A percentile compares a stretch with the other conserved stretches of the same genome.
phyloP scores from a whole-genome alignment of 352 stramenopile genomes.

The Pythium myriotylum region DNA sequence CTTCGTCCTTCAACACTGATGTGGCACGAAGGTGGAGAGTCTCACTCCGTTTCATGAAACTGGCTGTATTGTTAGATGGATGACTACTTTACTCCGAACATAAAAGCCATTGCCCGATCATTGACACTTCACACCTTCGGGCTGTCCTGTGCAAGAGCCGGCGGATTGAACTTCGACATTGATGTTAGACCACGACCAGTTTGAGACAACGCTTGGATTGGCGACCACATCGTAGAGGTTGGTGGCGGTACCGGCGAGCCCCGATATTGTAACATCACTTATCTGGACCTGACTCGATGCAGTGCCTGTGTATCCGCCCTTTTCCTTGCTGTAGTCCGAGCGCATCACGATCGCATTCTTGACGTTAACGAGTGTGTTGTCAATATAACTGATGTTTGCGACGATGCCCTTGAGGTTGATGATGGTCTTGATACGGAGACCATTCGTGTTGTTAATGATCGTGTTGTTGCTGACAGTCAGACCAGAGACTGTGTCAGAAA shows the following conservation, averaged over 20 bases:
- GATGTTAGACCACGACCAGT: conserved; percentile 22
- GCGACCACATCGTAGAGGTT: conserved; percentile 18
- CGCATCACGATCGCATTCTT: conserved; percentile 40
- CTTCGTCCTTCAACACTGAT: no score
- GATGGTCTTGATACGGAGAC: conserved; percentile 32
- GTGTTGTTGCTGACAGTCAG: no score
- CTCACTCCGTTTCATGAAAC: no score
- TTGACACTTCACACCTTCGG: conserved; percentile 1
- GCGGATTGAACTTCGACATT: conserved; percentile 2
- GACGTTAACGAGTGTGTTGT: conserved; percentile 32
- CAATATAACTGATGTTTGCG: conserved; percentile 25
- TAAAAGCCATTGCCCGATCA: no score
- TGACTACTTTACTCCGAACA: no score
- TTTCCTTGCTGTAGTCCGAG: conserved; percentile 42
- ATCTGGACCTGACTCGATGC: conserved; percentile 2
- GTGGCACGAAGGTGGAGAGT: no score
- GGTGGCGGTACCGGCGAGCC: conserved; percentile 13
- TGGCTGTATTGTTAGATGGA: no score
- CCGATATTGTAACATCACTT: conserved; percentile 3
- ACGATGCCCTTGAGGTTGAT: conserved; percentile 27
- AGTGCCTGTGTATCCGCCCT: conserved; percentile 33
- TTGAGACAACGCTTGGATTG: conserved; percentile 20
- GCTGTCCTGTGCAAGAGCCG: conserved; percentile 8
- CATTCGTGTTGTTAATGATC: no score
- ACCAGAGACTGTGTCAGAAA: no score